Evolutionary conservation across 768 basidiomycete species (phyloP).

Genomic region (Termitomyces sp.): DNA sequence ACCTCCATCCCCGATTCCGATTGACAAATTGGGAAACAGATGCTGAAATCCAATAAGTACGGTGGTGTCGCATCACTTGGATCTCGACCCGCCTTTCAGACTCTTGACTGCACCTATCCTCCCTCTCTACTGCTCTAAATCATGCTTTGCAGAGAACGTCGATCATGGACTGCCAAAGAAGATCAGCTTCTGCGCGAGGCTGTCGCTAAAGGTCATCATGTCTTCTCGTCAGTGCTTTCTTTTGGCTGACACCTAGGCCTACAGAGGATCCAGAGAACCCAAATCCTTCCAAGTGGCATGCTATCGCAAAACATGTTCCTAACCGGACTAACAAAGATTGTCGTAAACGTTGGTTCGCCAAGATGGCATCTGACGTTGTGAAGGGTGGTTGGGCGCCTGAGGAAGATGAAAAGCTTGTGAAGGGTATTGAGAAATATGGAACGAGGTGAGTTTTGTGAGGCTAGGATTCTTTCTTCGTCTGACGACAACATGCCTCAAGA

Average conservation of each 20-base stretch:
- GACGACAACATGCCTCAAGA: constrained; percentile 21
- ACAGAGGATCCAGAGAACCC: constrained; percentile 52
- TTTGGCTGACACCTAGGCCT: constrained; percentile 9
- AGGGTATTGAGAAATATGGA: constrained; percentile 51
- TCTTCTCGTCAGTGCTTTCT: constrained; percentile 1
- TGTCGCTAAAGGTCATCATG: constrained; percentile 39
- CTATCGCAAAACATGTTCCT: constrained; percentile 57
- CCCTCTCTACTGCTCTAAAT: constrained; percentile 13
- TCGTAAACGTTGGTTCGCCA: constrained; percentile 58
- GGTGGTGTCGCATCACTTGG: constrained; percentile 16
- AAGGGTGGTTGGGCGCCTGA: constrained; percentile 60
- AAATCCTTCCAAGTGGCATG: constrained; percentile 59
- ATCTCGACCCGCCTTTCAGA: constrained; percentile 9
- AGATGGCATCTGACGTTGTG: constrained; percentile 58
- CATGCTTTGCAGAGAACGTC: constrained; percentile 41
- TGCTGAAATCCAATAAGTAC: constrained; percentile 14
- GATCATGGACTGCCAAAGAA: constrained; percentile 48
- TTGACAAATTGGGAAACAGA: constrained; percentile 16
- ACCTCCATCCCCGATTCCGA: constrained; percentile 20
- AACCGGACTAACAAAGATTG: constrained; percentile 62
- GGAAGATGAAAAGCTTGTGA: constrained; percentile 52
- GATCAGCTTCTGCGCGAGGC: constrained; percentile 48
- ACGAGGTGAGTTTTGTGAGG: constrained; percentile 34
- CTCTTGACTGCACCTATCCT: background rate
- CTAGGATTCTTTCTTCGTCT: background rate